Conservation (phyloP, 192 early-diverging fungal genomes). For the Coemansia sp. region DNA sequence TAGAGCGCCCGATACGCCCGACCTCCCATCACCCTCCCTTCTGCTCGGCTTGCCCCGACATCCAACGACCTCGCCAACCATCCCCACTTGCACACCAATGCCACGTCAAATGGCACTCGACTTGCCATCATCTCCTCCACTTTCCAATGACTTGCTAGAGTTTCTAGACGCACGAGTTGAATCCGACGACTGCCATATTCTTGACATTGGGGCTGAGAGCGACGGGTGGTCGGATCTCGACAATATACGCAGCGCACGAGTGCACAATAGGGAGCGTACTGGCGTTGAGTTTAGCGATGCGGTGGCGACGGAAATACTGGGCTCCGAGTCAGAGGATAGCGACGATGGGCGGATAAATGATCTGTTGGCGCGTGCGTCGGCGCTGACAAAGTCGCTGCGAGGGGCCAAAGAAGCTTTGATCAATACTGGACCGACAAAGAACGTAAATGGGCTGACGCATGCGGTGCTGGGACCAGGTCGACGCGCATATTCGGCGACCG, state of each 20-base stretch:
- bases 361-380: background rate
- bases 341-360: background rate
- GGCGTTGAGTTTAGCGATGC: constrained; percentile 13
- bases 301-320: constrained; percentile 25
- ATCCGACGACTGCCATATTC: too few relatives aligned
- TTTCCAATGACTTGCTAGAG: background rate
- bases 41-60: constrained; percentile 5
- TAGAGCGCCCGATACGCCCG: constrained; percentile 28
- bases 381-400: background rate
- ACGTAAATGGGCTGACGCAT: too few relatives aligned
- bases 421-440: too few relatives aligned
- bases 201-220: background rate
- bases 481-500: background rate
- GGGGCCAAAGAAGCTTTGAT: background rate
- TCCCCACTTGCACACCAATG: background rate
- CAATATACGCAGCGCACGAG: background rate
- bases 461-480: background rate
- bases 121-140: constrained; percentile 42
- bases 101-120: constrained; percentile 21
- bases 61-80: background rate
- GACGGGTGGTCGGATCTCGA: background rate
- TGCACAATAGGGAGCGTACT: background rate
- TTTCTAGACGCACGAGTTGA: too few relatives aligned
- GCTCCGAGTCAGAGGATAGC: constrained; percentile 10
- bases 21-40: constrained; percentile 36